Conservation (phyloP, 2,329 filamentous ascomycete species). For the Diaporthe longicolla region DNA sequence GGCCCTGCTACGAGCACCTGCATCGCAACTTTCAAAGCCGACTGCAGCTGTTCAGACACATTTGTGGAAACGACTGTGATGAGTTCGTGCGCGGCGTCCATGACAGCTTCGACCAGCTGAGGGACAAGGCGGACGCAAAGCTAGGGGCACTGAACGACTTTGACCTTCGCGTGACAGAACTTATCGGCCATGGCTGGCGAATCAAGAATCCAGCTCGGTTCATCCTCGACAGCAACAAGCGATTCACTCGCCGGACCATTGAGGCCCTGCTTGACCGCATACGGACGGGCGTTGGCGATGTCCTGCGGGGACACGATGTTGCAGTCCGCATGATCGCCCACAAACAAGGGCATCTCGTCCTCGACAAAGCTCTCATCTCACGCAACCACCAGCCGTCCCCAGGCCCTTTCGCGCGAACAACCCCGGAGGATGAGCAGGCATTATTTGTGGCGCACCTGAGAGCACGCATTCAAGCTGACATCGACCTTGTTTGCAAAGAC, state of each 20-base stretch:
- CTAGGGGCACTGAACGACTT: slow-evolving; percentile 62
- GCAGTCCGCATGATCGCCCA: slow-evolving; percentile 63
- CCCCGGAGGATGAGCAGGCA: slow-evolving; percentile 45
- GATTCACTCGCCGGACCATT: slow-evolving; percentile 60
- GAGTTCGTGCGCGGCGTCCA: slow-evolving; percentile 60
- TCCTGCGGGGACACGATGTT: slow-evolving; percentile 62
- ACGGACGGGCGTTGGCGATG: slow-evolving; percentile 64
- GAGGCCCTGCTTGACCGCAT: slow-evolving; percentile 66
- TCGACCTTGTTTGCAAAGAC: slow-evolving; percentile 65
- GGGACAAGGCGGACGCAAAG: slow-evolving; percentile 58
- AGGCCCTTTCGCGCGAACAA: background rate
- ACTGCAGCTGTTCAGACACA: slow-evolving; percentile 61
- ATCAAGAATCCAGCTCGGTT: slow-evolving; percentile 62
- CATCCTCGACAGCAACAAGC: slow-evolving; percentile 57
- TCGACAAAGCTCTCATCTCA: slow-evolving; percentile 64
- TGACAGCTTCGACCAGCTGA: slow-evolving; percentile 52
- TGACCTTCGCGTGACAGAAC: slow-evolving; percentile 61
- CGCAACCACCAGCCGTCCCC: slow-evolving; percentile 51
- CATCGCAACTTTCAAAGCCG: slow-evolving; percentile 59
- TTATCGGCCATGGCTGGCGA: slow-evolving; percentile 62
- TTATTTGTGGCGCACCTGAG: slow-evolving; percentile 57
- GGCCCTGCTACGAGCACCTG: slow-evolving; percentile 62
- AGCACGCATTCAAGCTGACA: slow-evolving; percentile 62
- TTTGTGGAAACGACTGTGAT: slow-evolving; percentile 58
- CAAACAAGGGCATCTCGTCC: slow-evolving; percentile 67